phyloP scores from a whole-genome alignment of 2,329 filamentous ascomycete genomes.

The Rutstroemia sp. region DNA sequence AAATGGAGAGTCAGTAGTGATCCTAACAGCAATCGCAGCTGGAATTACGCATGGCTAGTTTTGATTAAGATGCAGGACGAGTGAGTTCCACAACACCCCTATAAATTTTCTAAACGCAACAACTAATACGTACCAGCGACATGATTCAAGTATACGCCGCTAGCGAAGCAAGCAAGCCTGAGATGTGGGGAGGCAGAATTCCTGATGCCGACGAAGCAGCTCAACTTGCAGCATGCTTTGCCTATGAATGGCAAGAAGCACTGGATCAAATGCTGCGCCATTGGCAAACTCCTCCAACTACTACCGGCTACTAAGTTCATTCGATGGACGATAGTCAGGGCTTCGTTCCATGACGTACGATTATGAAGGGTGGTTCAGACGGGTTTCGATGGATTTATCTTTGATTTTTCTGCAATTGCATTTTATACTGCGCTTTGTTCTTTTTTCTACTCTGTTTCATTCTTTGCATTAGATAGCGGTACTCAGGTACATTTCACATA shows the following conservation, averaged over 20 bases:
- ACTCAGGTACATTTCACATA: no score
- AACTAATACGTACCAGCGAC: conserved; percentile 34
- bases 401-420: no score
- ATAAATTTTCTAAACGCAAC: neutral
- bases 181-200: conserved; percentile 60
- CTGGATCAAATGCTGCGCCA: conserved; percentile 60
- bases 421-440: no score
- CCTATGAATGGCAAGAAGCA: conserved; percentile 59
- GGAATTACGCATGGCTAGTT: conserved; percentile 71
- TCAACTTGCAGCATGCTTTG: conserved; percentile 55
- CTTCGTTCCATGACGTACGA: no score
- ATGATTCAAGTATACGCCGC: conserved; percentile 55
- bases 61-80: conserved; percentile 58
- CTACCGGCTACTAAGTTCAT: conserved; percentile 42
- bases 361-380: no score
- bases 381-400: no score
- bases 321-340: no score
- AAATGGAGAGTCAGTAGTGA: conserved; percentile 56
- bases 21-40: conserved; percentile 59
- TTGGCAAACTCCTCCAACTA: conserved; percentile 55
- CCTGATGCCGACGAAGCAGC: conserved; percentile 49
- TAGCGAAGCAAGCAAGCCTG: conserved; percentile 51
- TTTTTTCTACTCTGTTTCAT: no score
- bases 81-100: conserved; percentile 36
- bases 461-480: no score